phyloP scores from a whole-genome alignment of 2,329 filamentous ascomycete genomes.

The Tetracladium maxilliforme region DNA sequence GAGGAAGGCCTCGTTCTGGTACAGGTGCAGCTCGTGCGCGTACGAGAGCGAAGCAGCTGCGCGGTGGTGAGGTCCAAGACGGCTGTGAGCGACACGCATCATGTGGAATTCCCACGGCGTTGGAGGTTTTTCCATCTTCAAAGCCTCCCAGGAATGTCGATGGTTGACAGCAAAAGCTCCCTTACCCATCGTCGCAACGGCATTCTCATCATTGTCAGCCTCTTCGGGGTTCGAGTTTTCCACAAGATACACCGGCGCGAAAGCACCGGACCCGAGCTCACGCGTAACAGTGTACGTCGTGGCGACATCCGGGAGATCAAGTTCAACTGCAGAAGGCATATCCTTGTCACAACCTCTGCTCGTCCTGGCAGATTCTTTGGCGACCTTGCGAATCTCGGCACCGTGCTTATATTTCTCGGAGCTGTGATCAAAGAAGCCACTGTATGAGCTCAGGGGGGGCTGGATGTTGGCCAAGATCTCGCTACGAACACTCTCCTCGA shows the following conservation, averaged over 20 bases:
- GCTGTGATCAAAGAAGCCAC: slow-evolving; percentile 66
- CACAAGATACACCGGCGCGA: slow-evolving; percentile 86
- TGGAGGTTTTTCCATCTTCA: slow-evolving; percentile 89
- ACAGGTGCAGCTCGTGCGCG: slow-evolving; percentile 84
- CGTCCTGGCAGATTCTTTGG: slow-evolving; percentile 38
- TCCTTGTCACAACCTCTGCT: slow-evolving; percentile 18
- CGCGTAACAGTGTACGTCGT: slow-evolving; percentile 63
- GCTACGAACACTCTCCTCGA: slow-evolving; percentile 59
- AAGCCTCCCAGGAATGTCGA: slow-evolving; percentile 53
- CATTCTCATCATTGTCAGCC: slow-evolving; percentile 29
- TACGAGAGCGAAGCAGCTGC: slow-evolving; percentile 65
- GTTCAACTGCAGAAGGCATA: slow-evolving; percentile 3
- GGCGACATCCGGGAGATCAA: slow-evolving; percentile 36
- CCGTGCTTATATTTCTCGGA: slow-evolving; percentile 49
- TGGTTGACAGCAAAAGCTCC: slow-evolving; percentile 39
- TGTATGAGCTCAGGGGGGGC: slow-evolving; percentile 58
- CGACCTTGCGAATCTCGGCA: slow-evolving; percentile 67
- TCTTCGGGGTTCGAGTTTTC: slow-evolving; percentile 45
- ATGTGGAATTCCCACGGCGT: slow-evolving; percentile 95
- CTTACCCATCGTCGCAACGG: slow-evolving; percentile 41
- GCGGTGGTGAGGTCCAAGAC: slow-evolving; percentile 61
- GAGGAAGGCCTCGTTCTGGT: slow-evolving; percentile 78
- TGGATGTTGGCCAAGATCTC: slow-evolving; percentile 62
- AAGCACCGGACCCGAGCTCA: slow-evolving; percentile 85
- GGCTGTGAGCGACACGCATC: slow-evolving; percentile 66